phyloP scores from a whole-genome alignment of 768 basidiomycete genomes.

The Trametes elegans region DNA sequence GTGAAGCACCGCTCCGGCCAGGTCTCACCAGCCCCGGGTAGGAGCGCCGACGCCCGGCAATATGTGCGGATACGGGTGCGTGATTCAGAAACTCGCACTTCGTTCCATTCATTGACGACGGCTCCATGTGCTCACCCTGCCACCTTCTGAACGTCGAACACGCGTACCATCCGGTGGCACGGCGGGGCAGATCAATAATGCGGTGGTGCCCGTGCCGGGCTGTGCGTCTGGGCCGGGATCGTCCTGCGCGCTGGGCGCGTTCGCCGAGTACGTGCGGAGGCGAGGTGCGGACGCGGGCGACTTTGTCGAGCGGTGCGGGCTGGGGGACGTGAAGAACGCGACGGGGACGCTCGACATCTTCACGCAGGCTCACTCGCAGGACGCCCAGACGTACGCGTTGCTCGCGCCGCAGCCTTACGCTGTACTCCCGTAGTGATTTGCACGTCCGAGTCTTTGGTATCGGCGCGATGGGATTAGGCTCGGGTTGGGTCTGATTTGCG shows the following conservation, averaged over 20 bases:
- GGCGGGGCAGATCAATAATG: constrained; percentile 35
- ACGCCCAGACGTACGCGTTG: constrained; percentile 12
- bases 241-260: constrained; percentile 37
- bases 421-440: neutral
- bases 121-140: neutral
- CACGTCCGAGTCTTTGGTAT: too few relatives aligned
- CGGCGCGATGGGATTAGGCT: too few relatives aligned
- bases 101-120: too few relatives aligned
- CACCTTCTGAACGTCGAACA: neutral
- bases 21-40: constrained; percentile 13
- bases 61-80: constrained; percentile 39
- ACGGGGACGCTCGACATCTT: constrained; percentile 24
- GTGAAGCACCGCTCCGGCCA: constrained; percentile 21
- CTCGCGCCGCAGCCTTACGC: constrained; percentile 10
- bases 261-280: constrained; percentile 31
- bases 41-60: constrained; percentile 10
- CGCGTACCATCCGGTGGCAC: neutral
- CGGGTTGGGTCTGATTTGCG: too few relatives aligned
- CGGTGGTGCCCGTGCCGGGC: constrained; percentile 40
- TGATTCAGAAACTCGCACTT: neutral
- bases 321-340: constrained; percentile 26
- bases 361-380: constrained; percentile 16
- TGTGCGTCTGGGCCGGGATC: constrained; percentile 40
- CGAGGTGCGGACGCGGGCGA: constrained; percentile 34
- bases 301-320: constrained; percentile 38